Conservation (phyloP, 2,329 filamentous ascomycete genomes). For the Tolypocladium album region DNA sequence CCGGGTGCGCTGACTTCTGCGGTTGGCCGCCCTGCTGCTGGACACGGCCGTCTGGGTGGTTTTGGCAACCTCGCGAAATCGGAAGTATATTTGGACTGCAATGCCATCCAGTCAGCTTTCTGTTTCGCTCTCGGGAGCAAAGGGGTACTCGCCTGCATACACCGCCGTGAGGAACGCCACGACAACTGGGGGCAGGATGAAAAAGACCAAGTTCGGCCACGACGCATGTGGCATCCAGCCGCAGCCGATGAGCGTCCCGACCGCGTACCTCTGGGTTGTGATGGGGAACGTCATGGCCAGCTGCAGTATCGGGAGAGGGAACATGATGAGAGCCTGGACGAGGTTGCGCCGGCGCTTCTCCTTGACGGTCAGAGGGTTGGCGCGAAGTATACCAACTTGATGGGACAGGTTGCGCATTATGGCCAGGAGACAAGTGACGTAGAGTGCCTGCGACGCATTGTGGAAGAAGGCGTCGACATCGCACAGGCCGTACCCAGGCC, state of each 20-base stretch:
- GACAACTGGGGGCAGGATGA: constrained; percentile 31
- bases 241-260: constrained; percentile 41
- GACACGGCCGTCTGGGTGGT: constrained; percentile 27
- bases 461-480: constrained; percentile 39
- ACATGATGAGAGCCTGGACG: constrained; percentile 42
- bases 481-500: constrained; percentile 40
- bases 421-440: constrained; percentile 39
- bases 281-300: constrained; percentile 36
- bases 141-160: constrained; percentile 33
- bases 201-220: constrained; percentile 39
- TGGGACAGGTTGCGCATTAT: constrained; percentile 43
- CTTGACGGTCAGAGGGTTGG: constrained; percentile 22
- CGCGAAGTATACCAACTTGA: constrained; percentile 35
- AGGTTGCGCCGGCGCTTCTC: constrained; percentile 33
- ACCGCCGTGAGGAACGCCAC: constrained; percentile 31
- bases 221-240: constrained; percentile 28
- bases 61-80: constrained; percentile 35
- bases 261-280: constrained; percentile 34
- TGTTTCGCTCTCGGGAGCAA: neutral
- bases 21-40: constrained; percentile 26
- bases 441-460: constrained; percentile 34
- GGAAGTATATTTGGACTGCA: constrained; percentile 33
- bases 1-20: constrained; percentile 35
- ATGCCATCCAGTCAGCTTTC: neutral
- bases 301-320: constrained; percentile 40